phyloP scores from a whole-genome alignment of 2,329 filamentous ascomycete species.

The Colletotrichum eremochloae region DNA sequence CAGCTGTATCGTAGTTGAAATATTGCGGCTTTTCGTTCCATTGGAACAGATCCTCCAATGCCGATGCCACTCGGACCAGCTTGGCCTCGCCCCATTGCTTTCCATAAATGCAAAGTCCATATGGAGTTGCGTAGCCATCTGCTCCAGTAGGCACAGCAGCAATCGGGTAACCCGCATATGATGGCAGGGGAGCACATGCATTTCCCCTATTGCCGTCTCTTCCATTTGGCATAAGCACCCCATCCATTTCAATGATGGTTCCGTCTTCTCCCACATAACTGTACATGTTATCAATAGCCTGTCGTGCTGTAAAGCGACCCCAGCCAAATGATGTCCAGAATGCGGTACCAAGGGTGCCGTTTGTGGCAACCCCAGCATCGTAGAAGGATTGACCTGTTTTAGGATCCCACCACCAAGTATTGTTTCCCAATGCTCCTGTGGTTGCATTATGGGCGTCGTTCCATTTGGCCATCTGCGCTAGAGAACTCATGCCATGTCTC shows the following conservation, averaged over 20 bases:
- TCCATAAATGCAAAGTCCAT: neutral
- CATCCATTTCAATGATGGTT: neutral
- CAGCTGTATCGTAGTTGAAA: neutral
- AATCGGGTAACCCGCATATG: neutral
- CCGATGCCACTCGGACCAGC: neutral
- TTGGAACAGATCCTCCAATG: neutral
- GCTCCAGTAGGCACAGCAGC: neutral
- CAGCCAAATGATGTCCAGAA: neutral
- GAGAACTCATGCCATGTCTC: no score
- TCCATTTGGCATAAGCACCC: neutral
- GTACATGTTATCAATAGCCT: neutral
- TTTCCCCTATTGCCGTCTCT: neutral
- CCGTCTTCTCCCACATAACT: neutral
- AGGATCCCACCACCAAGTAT: neutral
- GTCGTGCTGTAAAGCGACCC: neutral
- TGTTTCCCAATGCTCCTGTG: no score
- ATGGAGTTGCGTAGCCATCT: neutral
- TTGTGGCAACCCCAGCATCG: neutral
- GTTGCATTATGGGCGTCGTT: no score
- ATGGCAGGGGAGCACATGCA: neutral
- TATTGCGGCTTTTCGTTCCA: neutral
- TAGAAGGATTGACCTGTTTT: neutral
- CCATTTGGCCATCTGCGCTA: no score
- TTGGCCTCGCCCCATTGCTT: neutral
- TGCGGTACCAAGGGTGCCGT: neutral